Base-by-base conservation (phyloP, 306 rosid species). In the Prosopis cineraria region DNA sequence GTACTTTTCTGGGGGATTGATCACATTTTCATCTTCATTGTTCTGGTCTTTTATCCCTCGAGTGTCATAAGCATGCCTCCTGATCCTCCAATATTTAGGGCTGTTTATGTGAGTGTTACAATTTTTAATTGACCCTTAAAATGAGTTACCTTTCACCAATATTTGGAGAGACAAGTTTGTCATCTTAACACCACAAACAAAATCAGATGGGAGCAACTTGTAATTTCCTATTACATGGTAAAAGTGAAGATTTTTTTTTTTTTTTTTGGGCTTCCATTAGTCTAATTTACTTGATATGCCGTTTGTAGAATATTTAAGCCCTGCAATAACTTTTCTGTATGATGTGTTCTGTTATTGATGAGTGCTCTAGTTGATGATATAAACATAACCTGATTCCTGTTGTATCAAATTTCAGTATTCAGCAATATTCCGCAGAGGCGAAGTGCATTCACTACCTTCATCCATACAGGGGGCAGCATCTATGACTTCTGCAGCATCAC, bases 381-480 rank as follows among this genome's bases (percentile, higher is more conserved):
- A 70, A 39, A 48, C 44, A 62, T 84, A 59, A 78, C 78, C 19
- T 53, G 58, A 74, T 76, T 14, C 64, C 43, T n/a, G n/a, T n/a
- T n/a, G 29, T 69, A 29, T 69, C 52, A 58, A 75, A 73, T 77
- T 86, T 81, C 85, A 95, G 98, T 95, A 92, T 79, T 43, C 97
- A 58, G 74, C 94, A 77, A 74, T 95, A 72, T 95, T 95, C 79
- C 90, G 86, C 68, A 91, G 98, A 81, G 92, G 88, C 39, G 98
- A 95, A 78, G 82, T 64, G 72, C 92, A 91, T 86, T 87, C 98
- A 6, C n/a, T 88, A 58, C 82, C 98, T 64, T 91, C 98, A 33
- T 89, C 98, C 43, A 60, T 89, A 65, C 97, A 89, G 78, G 98
- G 97, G 68, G 70, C 90, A n/a, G 86, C 97, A 65, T 92, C 98